phyloP scores from a whole-genome alignment of 169 alveolate species.

The Cryptosporidium xiaoi region DNA sequence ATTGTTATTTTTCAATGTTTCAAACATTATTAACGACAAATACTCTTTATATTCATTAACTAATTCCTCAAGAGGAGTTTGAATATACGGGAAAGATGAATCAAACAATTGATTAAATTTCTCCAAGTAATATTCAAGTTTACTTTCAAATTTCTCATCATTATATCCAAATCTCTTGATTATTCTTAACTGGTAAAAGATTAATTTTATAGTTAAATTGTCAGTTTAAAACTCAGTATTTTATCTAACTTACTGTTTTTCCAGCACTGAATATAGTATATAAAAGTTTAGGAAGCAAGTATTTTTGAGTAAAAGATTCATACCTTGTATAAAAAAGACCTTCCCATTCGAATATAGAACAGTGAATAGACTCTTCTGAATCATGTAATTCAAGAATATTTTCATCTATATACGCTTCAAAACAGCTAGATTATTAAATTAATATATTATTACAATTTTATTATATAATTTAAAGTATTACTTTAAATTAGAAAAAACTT shows the following conservation, averaged over 20 bases:
- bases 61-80: constrained; percentile 19
- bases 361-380: constrained; percentile 34
- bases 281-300: constrained; percentile 9
- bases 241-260: constrained; percentile 25
- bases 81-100: constrained; percentile 39
- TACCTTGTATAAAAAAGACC: constrained; percentile 57
- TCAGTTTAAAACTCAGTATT: not conserved
- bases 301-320: constrained; percentile 50
- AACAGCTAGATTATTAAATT: constrained; percentile 14
- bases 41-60: constrained; percentile 15
- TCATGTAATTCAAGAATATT: not conserved
- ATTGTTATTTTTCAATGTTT: not conserved
- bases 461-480: not conserved
- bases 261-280: constrained; percentile 39
- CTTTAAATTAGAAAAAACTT: not conserved
- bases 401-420: constrained; percentile 35
- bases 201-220: not conserved
- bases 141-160: not conserved
- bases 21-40: constrained; percentile 14
- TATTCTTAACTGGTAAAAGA: not conserved
- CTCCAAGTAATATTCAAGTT: not conserved
- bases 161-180: constrained; percentile 1
- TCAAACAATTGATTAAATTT: not conserved
- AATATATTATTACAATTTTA: not conserved
- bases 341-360: constrained; percentile 49